phyloP scores from a whole-genome alignment of 2,329 filamentous ascomycete genomes.

The Colletotrichum australisinense region DNA sequence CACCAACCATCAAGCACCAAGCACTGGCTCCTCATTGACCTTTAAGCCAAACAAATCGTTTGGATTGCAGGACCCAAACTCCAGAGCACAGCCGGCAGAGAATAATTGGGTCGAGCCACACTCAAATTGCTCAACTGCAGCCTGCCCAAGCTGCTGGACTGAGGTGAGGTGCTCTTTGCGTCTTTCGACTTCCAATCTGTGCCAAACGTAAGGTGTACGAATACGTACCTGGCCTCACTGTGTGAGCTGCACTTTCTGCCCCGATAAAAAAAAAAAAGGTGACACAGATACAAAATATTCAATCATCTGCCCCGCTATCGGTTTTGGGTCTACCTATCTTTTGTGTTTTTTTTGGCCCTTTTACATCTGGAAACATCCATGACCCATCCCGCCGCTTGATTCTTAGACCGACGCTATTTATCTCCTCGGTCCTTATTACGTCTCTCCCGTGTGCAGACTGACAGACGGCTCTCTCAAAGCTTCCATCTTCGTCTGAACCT shows the following conservation, averaged over 20 bases:
- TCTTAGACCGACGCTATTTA: constrained; percentile 10
- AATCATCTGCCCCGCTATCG: constrained; percentile 18
- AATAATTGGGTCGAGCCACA: constrained; percentile 3
- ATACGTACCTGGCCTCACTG: background rate
- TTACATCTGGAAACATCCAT: constrained; percentile 34
- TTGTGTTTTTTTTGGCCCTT: background rate
- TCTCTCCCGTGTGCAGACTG: constrained; percentile 10
- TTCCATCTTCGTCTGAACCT: constrained; percentile 31
- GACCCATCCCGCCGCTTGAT: constrained; percentile 30
- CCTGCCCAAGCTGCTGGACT: constrained; percentile 5
- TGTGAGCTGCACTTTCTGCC: constrained; percentile 2
- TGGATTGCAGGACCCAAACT: background rate
- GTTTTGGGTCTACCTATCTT: background rate
- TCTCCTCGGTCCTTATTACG: constrained; percentile 27
- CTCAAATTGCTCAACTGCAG: background rate
- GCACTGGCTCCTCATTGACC: background rate
- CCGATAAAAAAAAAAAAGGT: constrained; percentile 2
- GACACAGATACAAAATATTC: constrained; percentile 3
- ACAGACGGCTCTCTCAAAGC: constrained; percentile 2
- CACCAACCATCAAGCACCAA: background rate
- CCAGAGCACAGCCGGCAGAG: background rate
- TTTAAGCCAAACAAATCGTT: background rate
- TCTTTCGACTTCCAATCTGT: background rate
- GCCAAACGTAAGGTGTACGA: background rate
- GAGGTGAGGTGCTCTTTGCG: background rate